phyloP scores from a whole-genome alignment of 202 grass and related monocot species.

The Setaria viridis region DNA sequence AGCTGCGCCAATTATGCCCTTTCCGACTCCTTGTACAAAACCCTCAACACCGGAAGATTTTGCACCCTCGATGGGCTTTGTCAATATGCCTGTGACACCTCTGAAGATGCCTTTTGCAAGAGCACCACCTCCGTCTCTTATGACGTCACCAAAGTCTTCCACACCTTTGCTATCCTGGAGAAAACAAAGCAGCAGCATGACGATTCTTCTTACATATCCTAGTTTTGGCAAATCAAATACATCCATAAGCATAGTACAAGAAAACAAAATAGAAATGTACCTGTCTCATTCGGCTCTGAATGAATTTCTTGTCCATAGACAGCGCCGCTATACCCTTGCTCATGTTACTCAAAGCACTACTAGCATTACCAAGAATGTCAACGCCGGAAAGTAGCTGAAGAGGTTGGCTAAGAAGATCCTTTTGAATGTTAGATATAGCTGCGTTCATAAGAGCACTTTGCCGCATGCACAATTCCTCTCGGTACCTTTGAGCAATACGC shows the following conservation, averaged over 20 bases:
- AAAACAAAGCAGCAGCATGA: slow-evolving; percentile 41
- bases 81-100: slow-evolving; percentile 98
- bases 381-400: slow-evolving; percentile 96
- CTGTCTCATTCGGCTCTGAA: slow-evolving; percentile 92
- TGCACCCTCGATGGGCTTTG: slow-evolving; percentile 96
- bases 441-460: slow-evolving; percentile 86
- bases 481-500: slow-evolving; percentile 85
- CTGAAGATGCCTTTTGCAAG: slow-evolving; percentile 95
- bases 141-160: slow-evolving; percentile 96
- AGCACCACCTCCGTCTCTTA: slow-evolving; percentile 96
- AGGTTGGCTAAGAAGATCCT: slow-evolving; percentile 97
- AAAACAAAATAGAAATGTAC: slow-evolving; percentile 36
- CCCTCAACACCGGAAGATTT: slow-evolving; percentile 98
- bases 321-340: slow-evolving; percentile 98
- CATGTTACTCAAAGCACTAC: slow-evolving; percentile 98
- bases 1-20: slow-evolving; percentile 95
- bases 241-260: slow-evolving; percentile 22
- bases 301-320: slow-evolving; percentile 99
- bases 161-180: slow-evolving; percentile 98
- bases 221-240: slow-evolving; percentile 22
- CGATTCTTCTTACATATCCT: not conserved
- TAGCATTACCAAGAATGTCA: slow-evolving; percentile 99
- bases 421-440: slow-evolving; percentile 88
- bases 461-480: slow-evolving; percentile 87
- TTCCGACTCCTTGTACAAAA: slow-evolving; percentile 95